Evolutionary conservation across 129 eudicot species (phyloP).

Genomic region (Oenanthe sinensis): DNA sequence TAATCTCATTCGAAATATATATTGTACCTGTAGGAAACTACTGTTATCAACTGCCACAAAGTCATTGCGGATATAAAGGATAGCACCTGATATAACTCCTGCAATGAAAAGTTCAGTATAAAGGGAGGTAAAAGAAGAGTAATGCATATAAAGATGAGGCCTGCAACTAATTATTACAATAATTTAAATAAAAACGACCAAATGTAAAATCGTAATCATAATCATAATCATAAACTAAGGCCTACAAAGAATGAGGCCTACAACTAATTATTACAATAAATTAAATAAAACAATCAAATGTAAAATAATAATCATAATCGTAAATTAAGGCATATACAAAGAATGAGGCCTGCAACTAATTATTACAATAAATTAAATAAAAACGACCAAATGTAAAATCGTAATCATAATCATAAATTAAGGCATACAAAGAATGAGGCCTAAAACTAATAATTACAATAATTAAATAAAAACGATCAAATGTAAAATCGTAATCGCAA

Average conservation of each 20-base stretch:
- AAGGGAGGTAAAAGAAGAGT: neutral
- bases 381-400: too few relatives aligned
- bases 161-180: neutral
- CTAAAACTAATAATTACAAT: neutral
- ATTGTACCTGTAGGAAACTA: slow-evolving; percentile 66
- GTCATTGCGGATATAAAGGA: slow-evolving; percentile 74
- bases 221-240: too few relatives aligned
- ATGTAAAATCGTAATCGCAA: too few relatives aligned
- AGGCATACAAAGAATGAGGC: neutral
- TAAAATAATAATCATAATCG: too few relatives aligned
- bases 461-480: neutral
- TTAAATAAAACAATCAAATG: neutral
- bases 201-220: too few relatives aligned
- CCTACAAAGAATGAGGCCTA: too few relatives aligned
- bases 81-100: slow-evolving; percentile 96
- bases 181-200: neutral
- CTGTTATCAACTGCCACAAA: slow-evolving; percentile 58
- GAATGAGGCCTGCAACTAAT: neutral
- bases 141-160: too few relatives aligned
- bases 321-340: too few relatives aligned
- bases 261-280: neutral
- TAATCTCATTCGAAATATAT: neutral
- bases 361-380: neutral
- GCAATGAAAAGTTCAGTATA: slow-evolving; percentile 6
- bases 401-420: too few relatives aligned